phyloP scores from a whole-genome alignment of 1,139 yeast genomes.

The Geotrichum phurueaensis region DNA sequence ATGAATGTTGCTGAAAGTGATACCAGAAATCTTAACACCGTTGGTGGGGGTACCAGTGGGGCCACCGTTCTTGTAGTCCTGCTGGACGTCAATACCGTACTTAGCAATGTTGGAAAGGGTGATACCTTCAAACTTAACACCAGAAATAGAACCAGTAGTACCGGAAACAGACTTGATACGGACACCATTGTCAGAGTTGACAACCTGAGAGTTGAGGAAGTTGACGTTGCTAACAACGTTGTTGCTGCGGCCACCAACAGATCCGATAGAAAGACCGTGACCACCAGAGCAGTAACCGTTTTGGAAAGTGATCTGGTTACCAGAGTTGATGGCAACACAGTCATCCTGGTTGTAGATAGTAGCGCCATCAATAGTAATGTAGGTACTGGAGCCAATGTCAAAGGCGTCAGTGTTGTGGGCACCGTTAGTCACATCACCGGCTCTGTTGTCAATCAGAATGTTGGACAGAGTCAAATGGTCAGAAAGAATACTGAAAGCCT shows the following conservation, averaged over 20 bases:
- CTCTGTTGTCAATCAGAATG: conserved; percentile 4
- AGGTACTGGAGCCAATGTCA: conserved; percentile 1
- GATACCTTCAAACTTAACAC: conserved; percentile 3
- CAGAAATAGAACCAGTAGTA: conserved; percentile 3
- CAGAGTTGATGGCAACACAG: conserved; percentile 11
- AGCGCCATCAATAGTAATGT: conserved; percentile 5
- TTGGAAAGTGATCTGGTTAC: background rate
- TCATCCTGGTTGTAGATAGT: conserved; percentile 12
- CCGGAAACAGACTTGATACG: conserved; percentile 5
- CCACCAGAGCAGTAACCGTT: conserved; percentile 14
- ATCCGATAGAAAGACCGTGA: conserved; percentile 12
- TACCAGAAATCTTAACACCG: background rate
- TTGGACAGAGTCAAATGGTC: background rate
- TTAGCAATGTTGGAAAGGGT: conserved; percentile 10
- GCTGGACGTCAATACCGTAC: conserved; percentile 9
- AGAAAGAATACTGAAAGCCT: conserved; percentile 8
- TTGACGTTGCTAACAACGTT: conserved; percentile 4
- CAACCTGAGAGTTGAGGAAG: conserved; percentile 1
- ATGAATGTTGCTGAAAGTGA: conserved; percentile 3
- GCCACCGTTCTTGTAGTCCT: conserved; percentile 8
- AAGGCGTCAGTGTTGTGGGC: conserved; percentile 12
- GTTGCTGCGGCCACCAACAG: conserved; percentile 10
- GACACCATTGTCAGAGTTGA: conserved; percentile 8
- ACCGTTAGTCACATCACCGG: background rate
- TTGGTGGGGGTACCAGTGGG: conserved; percentile 12